Conservation (phyloP, 2,329 filamentous ascomycete species). For the Exophiala phaeomuriformis region DNA sequence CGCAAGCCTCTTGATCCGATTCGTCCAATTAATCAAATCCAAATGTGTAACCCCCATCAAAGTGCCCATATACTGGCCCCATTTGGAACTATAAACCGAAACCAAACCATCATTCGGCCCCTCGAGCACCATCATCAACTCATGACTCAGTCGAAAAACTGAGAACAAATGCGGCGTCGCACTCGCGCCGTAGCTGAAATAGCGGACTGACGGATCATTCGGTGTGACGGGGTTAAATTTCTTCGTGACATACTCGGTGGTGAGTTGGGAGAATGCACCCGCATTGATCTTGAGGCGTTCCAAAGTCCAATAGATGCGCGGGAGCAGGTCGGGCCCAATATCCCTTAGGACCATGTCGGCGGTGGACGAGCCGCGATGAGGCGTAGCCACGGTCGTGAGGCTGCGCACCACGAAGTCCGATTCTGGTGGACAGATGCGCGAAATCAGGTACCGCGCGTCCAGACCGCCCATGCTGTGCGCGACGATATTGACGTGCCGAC, state of each 20-base stretch:
- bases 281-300: constrained; percentile 50
- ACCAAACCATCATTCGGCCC: constrained; percentile 58
- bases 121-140: constrained; percentile 48
- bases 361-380: constrained; percentile 51
- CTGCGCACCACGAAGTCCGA: constrained; percentile 68
- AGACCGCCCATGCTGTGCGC: constrained; percentile 55
- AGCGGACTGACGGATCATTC: constrained; percentile 48
- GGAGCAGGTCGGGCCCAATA: constrained; percentile 48
- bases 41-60: constrained; percentile 57
- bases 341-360: constrained; percentile 55
- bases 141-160: constrained; percentile 51
- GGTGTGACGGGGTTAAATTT: constrained; percentile 55
- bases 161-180: constrained; percentile 51
- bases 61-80: constrained; percentile 58
- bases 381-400: constrained; percentile 56
- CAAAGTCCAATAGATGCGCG: constrained; percentile 50
- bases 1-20: constrained; percentile 52
- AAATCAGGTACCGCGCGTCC: constrained; percentile 59
- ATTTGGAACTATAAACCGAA: constrained; percentile 51
- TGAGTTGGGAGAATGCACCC: constrained; percentile 56
- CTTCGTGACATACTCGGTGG: constrained; percentile 50
- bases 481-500: constrained; percentile 57
- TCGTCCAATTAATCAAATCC: constrained; percentile 61
- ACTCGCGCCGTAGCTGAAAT: constrained; percentile 57
- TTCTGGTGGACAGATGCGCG: constrained; percentile 43